phyloP scores from a whole-genome alignment of 129 eudicot species.

The Scalesia atractyloides region DNA sequence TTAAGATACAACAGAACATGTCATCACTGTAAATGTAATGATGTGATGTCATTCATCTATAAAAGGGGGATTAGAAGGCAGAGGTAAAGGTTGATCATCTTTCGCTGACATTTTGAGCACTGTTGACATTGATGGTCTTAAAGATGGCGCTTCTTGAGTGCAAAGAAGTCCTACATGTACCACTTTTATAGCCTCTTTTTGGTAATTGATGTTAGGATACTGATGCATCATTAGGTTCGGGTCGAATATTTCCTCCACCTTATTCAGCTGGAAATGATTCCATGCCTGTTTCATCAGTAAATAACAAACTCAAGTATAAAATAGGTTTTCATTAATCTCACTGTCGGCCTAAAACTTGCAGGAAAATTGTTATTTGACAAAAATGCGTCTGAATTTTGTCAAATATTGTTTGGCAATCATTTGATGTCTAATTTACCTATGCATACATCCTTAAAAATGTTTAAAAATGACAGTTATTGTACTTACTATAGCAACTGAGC shows the following conservation, averaged over 20 bases:
- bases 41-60: slow-evolving; percentile 61
- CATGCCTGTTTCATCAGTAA: slow-evolving; percentile 54
- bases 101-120: slow-evolving; percentile 60
- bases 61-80: slow-evolving; percentile 74
- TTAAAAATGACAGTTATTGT: too few species aligned
- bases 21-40: too few species aligned
- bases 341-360: too few species aligned
- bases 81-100: slow-evolving; percentile 55
- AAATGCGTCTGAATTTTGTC: too few species aligned
- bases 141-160: slow-evolving; percentile 68
- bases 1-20: too few species aligned
- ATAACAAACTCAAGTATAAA: too few species aligned
- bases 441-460: too few species aligned
- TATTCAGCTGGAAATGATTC: slow-evolving; percentile 67
- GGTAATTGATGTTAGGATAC: slow-evolving; percentile 28
- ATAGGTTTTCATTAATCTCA: too few species aligned
- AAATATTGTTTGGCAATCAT: too few species aligned
- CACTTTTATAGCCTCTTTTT: slow-evolving; percentile 43
- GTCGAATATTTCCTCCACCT: slow-evolving; percentile 61
- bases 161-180: slow-evolving; percentile 79
- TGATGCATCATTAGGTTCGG: slow-evolving; percentile 57
- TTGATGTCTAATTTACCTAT: too few species aligned
- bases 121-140: slow-evolving; percentile 74
- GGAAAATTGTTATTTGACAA: too few species aligned
- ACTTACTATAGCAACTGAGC: too few species aligned